A percentile compares a stretch with the other conserved stretches of the same genome.
Evolutionary conservation across 2,329 filamentous ascomycete genomes (phyloP).

Genomic region (Ophiosphaerella herpotricha): DNA sequence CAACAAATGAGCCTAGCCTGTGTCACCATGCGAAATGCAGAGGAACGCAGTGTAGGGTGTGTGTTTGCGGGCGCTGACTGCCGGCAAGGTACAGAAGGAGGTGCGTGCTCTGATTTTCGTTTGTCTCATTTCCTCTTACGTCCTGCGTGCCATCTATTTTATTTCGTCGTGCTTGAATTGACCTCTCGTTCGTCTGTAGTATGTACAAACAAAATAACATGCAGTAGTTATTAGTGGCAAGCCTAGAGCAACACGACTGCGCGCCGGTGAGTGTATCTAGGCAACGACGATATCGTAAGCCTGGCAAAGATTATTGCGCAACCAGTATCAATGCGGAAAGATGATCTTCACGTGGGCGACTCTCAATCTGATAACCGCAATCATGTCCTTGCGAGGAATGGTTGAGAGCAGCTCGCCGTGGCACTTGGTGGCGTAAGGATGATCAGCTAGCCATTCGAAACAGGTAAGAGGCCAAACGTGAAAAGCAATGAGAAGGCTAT

Average conservation of each 20-base stretch:
- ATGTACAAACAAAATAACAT: not conserved
- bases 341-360: not conserved
- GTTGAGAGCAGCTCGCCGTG: too few relatives aligned
- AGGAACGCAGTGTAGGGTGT: slow-evolving; percentile 7
- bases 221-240: too few relatives aligned
- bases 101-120: slow-evolving; percentile 32
- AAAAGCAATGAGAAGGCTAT: too few relatives aligned
- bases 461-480: too few relatives aligned
- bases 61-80: slow-evolving; percentile 11
- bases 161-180: not conserved
- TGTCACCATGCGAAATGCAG: slow-evolving; percentile 8
- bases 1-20: not conserved
- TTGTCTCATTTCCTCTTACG: slow-evolving; percentile 22
- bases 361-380: not conserved
- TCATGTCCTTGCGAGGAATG: not conserved
- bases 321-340: too few relatives aligned
- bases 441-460: too few relatives aligned
- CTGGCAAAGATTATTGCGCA: too few relatives aligned
- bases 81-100: slow-evolving; percentile 22
- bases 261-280: too few relatives aligned
- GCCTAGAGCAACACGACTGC: too few relatives aligned
- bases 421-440: too few relatives aligned
- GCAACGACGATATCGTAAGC: too few relatives aligned
- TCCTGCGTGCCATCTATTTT: slow-evolving; percentile 8
- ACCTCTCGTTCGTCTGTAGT: not conserved